A percentile compares a stretch with the other conserved stretches of the same genome.
Evolutionary conservation across 2,329 filamentous ascomycete genomes (phyloP).

Genomic region (Cladophialophora immunda): DNA sequence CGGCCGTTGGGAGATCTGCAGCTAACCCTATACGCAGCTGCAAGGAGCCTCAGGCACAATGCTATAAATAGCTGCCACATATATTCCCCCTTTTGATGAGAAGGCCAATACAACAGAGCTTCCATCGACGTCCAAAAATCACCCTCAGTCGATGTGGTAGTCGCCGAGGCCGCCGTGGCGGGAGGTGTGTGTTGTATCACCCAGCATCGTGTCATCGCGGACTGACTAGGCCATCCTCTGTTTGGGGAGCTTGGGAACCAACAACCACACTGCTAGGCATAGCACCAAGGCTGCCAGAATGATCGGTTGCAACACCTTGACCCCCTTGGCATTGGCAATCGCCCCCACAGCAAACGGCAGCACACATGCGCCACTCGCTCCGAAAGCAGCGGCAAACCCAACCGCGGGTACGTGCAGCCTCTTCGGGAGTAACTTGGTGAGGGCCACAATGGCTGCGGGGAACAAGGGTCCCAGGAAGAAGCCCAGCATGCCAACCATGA

Average conservation of each 20-base stretch:
- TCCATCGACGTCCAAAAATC: background rate
- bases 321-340: constrained; percentile 60
- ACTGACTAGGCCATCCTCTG: constrained; percentile 33
- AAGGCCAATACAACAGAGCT: background rate
- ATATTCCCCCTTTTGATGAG: background rate
- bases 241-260: constrained; percentile 37
- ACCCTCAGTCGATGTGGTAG: background rate
- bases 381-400: constrained; percentile 72
- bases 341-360: constrained; percentile 51
- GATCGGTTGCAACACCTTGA: constrained; percentile 65
- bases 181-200: background rate
- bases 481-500: constrained; percentile 74
- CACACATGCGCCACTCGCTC: constrained; percentile 68
- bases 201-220: background rate
- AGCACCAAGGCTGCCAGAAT: constrained; percentile 50
- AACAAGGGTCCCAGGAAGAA: constrained; percentile 82
- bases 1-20: constrained; percentile 17
- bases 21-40: constrained; percentile 8
- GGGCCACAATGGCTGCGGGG: constrained; percentile 55
- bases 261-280: constrained; percentile 34
- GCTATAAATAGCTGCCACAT: background rate
- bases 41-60: background rate
- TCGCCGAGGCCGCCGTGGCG: background rate
- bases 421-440: constrained; percentile 38
- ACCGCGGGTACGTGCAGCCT: constrained; percentile 36